Base-by-base conservation (phyloP, 2,329 filamentous ascomycete species). In the Fusarium sp. region DNA sequence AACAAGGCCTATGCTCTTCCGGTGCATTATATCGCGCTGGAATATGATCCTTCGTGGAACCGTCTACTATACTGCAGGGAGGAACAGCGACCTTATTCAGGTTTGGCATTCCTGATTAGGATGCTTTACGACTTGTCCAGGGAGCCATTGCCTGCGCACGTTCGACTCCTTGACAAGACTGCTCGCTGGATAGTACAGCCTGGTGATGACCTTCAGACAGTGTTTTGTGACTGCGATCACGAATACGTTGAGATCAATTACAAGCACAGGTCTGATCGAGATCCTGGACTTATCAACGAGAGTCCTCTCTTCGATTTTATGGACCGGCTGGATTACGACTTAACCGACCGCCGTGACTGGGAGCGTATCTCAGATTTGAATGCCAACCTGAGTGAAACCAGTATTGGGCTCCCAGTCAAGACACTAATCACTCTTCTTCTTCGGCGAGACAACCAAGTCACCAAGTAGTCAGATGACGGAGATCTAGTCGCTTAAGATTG, bases 401-500 rank as follows among this genome's bases (percentile, higher is more conserved):
- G 4, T 34, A 8, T 14, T 15, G 33, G 33, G 11, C 7, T 28
- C 26, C 10, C 26, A 28, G 33, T 21, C 11, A 21, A 21, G 13
- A 22, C 22, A 14, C 22, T 26, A 2, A 42, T 42, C 28, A 10
- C 19, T 5, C 26, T 56, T 49, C 43, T 57, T 33, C 34, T 49
- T n/a, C 44, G 44, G 11, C 34, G 53, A 33, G 53, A 49, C 44
- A 57, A 57, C 14, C 26, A 56, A 17, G 22, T 46, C 26, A 28
- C 10, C 7, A 9, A 28, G 26, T 28, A 28, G 26, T 3, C 26
- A 28, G 10, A 28, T 28, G 26, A 28, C 8, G 26, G 3, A 3
- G 10, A 28, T 9, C 7, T 9, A 28, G 26, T 28, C 5, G 10
- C 26, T 9, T 28, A 3, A 9, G 6, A 9, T 9, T 8, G 10